A percentile compares a stretch with the other conserved stretches of the same genome.
Evolutionary conservation across 306 rosid genomes (phyloP).

Genomic region (Glycine latifolia): DNA sequence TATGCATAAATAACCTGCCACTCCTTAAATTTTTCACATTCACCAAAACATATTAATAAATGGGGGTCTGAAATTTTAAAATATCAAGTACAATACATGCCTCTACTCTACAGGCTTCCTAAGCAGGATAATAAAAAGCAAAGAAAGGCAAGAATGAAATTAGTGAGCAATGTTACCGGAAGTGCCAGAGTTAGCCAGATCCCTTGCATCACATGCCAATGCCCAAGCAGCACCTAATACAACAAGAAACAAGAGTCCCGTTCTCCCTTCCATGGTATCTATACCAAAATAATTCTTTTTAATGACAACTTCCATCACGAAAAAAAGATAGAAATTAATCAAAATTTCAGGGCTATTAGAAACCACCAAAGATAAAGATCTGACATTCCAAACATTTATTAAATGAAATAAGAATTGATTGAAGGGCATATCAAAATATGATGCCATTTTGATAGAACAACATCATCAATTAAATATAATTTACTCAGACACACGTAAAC

Average conservation of each 20-base stretch:
- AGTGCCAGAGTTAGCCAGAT: slow-evolving; percentile 32
- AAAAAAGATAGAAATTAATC: neutral
- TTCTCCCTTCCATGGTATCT: slow-evolving; percentile 65
- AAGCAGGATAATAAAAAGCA: slow-evolving; percentile 29
- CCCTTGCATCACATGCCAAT: slow-evolving; percentile 69
- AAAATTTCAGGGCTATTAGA: slow-evolving; percentile 1
- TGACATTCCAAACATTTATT: neutral
- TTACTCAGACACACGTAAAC: neutral
- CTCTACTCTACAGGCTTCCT: slow-evolving; percentile 2
- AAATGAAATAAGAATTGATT: neutral
- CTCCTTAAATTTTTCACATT: neutral
- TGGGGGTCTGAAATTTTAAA: slow-evolving; percentile 5
- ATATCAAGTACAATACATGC: slow-evolving; percentile 4
- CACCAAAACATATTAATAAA: neutral
- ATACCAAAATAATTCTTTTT: slow-evolving; percentile 4
- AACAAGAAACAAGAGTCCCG: slow-evolving; percentile 63
- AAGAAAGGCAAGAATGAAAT: neutral
- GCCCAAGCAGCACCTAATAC: slow-evolving; percentile 62
- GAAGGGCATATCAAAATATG: slow-evolving; percentile 21
- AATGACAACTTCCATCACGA: neutral
- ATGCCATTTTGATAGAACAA: slow-evolving; percentile 10
- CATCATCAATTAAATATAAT: neutral
- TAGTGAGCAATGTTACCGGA: slow-evolving; percentile 38
- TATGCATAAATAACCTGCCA: neutral
- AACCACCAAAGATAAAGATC: neutral